Percentiles rank a stretch among this genome's conserved stretches.
Conservation (phyloP, 2,329 filamentous ascomycete species). For the Periconia digitata region DNA sequence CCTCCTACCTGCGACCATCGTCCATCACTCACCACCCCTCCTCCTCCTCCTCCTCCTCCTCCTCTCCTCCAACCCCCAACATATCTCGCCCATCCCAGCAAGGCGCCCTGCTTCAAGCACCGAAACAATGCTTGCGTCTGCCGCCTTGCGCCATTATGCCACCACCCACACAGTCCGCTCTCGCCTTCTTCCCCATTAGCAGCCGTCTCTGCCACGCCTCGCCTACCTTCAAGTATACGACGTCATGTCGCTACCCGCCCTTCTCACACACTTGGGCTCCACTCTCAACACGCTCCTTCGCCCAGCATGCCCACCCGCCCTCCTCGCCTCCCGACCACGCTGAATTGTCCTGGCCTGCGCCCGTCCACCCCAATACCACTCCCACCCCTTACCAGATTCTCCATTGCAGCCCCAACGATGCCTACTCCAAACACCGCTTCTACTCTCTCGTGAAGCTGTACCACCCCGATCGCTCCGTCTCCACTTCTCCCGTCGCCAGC, state of each 20-base stretch:
- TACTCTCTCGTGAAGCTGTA: conserved; percentile 94
- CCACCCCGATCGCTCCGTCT: conserved; percentile 72
- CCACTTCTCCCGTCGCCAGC: conserved; percentile 42
- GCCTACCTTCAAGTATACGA: conserved; percentile 25
- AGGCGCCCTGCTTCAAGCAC: neutral
- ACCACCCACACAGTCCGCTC: neutral
- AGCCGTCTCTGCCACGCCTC: conserved; percentile 8
- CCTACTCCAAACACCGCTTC: conserved; percentile 82
- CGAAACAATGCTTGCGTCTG: neutral
- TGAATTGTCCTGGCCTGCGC: conserved; percentile 37
- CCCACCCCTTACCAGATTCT: conserved; percentile 94
- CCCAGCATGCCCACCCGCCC: conserved; percentile 23
- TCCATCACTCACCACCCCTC: conserved; percentile 12
- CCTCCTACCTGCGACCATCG: conserved; percentile 18
- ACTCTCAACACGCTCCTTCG: conserved; percentile 26
- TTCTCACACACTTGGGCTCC: conserved; percentile 30
- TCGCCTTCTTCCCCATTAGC: conserved; percentile 21
- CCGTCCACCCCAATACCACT: conserved; percentile 39
- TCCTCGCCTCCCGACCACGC: conserved; percentile 16
- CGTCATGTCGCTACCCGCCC: conserved; percentile 44
- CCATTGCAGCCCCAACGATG: conserved; percentile 58
- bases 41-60: neutral
- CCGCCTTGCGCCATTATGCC: neutral
- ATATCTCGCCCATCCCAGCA: neutral
- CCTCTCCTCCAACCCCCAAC: no score